Evolutionary conservation across 305 asterid species (phyloP), one percentile per base, ranked within the genome.

Genomic region (Solanum hybrid): DNA sequence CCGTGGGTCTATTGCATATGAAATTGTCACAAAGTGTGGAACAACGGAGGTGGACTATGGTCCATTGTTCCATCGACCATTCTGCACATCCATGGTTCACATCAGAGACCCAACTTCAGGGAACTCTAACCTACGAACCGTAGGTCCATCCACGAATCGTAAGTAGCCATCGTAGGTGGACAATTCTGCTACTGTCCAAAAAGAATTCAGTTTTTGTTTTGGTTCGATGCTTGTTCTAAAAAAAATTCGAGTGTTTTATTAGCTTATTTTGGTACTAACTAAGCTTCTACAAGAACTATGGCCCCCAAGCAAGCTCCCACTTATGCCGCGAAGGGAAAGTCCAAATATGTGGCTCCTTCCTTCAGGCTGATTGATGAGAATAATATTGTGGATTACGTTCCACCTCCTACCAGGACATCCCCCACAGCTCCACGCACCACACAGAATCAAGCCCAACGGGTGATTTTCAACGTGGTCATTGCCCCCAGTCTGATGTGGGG

Each of bases 361-460:
- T 51, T 51, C 9, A 5, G n/a, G 10, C n/a, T 51, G 68, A 51
- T 51, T 51, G n/a, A 51, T 51, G n/a, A 51, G n/a, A 17, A 51
- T 6, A 2, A 1, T 15, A 7, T 4, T 51, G 68, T 51, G n/a
- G 68, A 51, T 3, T 51, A 51, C 10, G n/a, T 51, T 51, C 68
- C 0, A 51, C 68, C 68, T 51, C n/a, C 68, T 17, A 45, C 22
- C 22, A 45, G 1, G 65, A 45, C 8, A 45, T 45, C 65, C 65
- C 65, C 65, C 8, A 51, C n/a, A 5, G 0, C 8, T 51, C n/a
- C 68, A 15, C 1, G 9, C 3, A 51, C 68, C 2, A 51, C 68
- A 51, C n/a, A 0, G 1, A 51, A 51, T 15, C n/a, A 15, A 51
- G 9, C n/a, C 9, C 8, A 1, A 1, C 0, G 1, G n/a, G 68